These are phyloP conservation scores for Kalmusia sp. DNA, from an alignment of 2,329 filamentous ascomycete species.

Conservation along the genomic window DNA sequence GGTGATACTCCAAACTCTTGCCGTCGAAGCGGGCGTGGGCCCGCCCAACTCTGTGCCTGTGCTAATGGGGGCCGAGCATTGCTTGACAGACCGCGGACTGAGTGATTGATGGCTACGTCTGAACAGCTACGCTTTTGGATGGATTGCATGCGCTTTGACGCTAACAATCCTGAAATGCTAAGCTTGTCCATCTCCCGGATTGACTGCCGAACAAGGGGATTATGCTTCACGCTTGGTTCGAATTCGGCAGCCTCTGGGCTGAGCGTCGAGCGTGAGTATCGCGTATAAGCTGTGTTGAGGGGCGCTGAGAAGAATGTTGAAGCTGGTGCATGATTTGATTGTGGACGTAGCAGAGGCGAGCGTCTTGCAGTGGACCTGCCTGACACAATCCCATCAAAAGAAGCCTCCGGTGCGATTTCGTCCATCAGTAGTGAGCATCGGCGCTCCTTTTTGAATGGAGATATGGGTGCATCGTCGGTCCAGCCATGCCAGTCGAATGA, in stretches of 20 bases:
- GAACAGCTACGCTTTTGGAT: slow-evolving; percentile 23
- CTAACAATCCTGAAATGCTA: slow-evolving; percentile 28
- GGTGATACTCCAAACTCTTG: not conserved
- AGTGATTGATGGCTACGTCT: slow-evolving; percentile 17
- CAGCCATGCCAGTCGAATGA: slow-evolving; percentile 41
- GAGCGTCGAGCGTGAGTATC: slow-evolving; percentile 18
- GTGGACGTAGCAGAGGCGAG: slow-evolving; percentile 10
- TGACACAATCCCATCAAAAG: slow-evolving; percentile 3
- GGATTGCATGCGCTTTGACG: slow-evolving; percentile 19
- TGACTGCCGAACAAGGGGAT: too few relatives aligned
- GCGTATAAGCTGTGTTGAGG: slow-evolving; percentile 22
- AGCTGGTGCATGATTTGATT: not conserved
- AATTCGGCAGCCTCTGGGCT: slow-evolving; percentile 34
- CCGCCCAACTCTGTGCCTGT: slow-evolving; percentile 13
- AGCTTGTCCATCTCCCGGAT: slow-evolving; percentile 25
- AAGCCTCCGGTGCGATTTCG: slow-evolving; percentile 31
- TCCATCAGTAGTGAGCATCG: slow-evolving; percentile 16
- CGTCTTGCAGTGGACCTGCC: not conserved
- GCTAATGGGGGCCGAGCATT: slow-evolving; percentile 2
- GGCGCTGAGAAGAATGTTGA: slow-evolving; percentile 14
- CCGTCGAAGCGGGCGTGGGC: slow-evolving; percentile 8
- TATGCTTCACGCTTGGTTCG: slow-evolving; percentile 18
- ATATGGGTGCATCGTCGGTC: slow-evolving; percentile 29
- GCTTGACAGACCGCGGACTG: slow-evolving; percentile 13
- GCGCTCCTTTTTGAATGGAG: slow-evolving; percentile 29